Base-by-base conservation (phyloP, 2,329 filamentous ascomycete species). In the Claviceps paspali region DNA sequence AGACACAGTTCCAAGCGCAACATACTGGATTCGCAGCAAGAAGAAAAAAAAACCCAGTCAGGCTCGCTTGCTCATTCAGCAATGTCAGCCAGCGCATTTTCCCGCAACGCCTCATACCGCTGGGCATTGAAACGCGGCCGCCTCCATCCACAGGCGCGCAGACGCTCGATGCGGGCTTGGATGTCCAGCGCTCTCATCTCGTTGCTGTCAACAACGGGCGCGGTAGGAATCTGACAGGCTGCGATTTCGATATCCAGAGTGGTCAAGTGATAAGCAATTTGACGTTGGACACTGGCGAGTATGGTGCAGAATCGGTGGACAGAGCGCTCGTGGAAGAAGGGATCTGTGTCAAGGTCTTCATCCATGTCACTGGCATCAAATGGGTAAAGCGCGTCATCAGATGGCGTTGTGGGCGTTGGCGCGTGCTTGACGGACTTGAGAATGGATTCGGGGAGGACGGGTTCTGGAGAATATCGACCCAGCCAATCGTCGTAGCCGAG, bases 91-190 rank as follows among this genome's bases (percentile, higher is more conserved):
- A 75, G 52, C 28, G 63, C 70, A 35, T 55, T 60, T 45, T 68
- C 66, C 11, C 68, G 56, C 7, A 76, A 55, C 15, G 61, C 60
- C 49, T 71, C 65, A 47, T 76, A 76, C 27, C 67, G 60, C 31
- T 56, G 52, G 5, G 56, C 54, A 42, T 76, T 65, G 44, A 76
- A 76, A 17, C 71, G 63, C 45, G 64, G 64, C 21, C 72, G 57
- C 47, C 62, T 63, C 71, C 72, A 76, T 2, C 70, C 70, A 35
- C 48, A 60, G n/a, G 62, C 62, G 15, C 68, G 63, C 9, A 76
- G 53, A 8, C 65, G 60, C 52, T 71, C 67, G 44, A 76, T 73
- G 18, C 71, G 62, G 6, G 65, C 59, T 40, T 61, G 57, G 3
- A 71, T 53, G 24, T 70, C 66, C 14, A 60, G 46, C 2, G 47